These are phyloP conservation scores for Cruciata laevipes DNA, from an alignment of 257 asterid genomes.

Conservation along the genomic window DNA sequence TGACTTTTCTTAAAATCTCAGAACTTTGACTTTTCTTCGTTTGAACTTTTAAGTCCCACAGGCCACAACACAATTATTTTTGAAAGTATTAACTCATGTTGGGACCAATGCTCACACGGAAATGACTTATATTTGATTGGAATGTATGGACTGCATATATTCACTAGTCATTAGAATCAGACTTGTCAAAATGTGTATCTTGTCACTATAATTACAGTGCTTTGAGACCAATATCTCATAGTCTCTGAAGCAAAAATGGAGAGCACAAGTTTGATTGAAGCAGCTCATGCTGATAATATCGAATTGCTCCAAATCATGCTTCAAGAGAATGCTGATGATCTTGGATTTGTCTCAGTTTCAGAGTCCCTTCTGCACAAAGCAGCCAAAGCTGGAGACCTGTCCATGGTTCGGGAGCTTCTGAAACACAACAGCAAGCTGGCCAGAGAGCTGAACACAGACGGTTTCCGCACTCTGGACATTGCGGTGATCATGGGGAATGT, in stretches of 20 bases:
- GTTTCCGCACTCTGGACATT: constrained; percentile 6
- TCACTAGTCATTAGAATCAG: not conserved
- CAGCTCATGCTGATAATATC: too few relatives aligned
- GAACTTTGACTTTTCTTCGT: not conserved
- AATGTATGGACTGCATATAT: not conserved
- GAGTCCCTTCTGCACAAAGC: constrained; percentile 6
- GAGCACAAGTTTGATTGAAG: too few relatives aligned
- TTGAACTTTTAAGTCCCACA: not conserved
- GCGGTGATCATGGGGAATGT: constrained; percentile 8
- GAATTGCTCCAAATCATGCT: not conserved
- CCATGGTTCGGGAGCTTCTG: constrained; percentile 3
- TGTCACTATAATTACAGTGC: not conserved
- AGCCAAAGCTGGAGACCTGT: not conserved
- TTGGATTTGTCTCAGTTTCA: not conserved
- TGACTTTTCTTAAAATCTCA: not conserved
- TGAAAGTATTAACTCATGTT: not conserved
- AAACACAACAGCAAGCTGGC: constrained; percentile 1
- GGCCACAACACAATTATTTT: not conserved
- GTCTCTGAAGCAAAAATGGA: too few relatives aligned
- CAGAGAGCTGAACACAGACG: not conserved
- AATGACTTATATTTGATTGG: not conserved
- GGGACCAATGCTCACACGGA: not conserved
- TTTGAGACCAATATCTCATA: not conserved
- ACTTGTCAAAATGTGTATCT: not conserved
- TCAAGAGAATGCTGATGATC: constrained; percentile 6